Percentiles rank a stretch among this genome's conserved stretches.
Conservation (phyloP, 495 filamentous ascomycete species). For the Lophium mytilinum region DNA sequence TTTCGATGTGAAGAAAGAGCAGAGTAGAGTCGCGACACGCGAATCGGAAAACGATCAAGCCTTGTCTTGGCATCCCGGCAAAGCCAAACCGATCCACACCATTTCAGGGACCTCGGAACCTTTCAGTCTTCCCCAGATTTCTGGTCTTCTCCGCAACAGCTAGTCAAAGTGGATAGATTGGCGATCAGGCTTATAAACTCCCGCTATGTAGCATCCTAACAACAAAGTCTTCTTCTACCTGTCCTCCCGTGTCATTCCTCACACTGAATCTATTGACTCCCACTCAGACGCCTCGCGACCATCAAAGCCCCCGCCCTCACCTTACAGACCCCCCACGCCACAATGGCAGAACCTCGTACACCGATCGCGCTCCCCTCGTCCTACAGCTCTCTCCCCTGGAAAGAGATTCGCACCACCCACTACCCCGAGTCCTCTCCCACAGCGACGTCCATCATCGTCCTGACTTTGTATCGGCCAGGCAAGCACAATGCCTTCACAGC, state of each 20-base stretch:
- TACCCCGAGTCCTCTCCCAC: conserved; percentile 40
- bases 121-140: background rate
- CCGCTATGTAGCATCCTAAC: background rate
- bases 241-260: background rate
- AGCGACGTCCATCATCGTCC: conserved; percentile 48
- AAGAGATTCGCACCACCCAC: conserved; percentile 47
- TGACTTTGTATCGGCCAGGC: conserved; percentile 48
- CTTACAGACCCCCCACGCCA: background rate
- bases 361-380: conserved; percentile 25
- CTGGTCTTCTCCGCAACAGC: background rate
- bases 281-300: no score
- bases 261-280: background rate
- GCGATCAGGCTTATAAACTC: background rate
- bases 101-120: background rate
- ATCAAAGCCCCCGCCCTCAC: no score
- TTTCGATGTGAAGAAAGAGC: no score
- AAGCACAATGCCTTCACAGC: conserved; percentile 58
- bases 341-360: background rate
- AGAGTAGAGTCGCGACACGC: no score
- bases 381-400: conserved; percentile 38
- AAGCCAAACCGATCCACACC: background rate
- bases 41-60: no score
- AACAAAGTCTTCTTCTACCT: background rate
- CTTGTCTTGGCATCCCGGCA: background rate
- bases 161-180: background rate